Evolutionary conservation across 345 rosid genomes (phyloP), one percentile per base, ranked within the genome.

Genomic region (Chamaenerion angustifolium): DNA sequence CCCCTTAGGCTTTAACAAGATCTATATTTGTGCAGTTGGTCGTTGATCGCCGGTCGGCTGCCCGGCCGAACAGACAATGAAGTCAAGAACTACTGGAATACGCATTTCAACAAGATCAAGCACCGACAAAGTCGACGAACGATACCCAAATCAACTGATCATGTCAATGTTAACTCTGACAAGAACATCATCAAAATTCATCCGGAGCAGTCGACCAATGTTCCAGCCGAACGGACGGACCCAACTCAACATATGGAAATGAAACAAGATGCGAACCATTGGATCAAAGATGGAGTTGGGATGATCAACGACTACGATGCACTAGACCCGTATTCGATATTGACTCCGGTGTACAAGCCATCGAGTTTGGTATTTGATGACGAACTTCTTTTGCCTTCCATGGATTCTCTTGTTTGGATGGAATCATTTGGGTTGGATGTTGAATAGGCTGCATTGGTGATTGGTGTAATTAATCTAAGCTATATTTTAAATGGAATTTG

Each of bases 11-110:
- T n/a, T n/a, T n/a, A n/a, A n/a, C n/a, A n/a, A n/a, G n/a, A n/a
- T n/a, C n/a, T n/a, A n/a, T n/a, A n/a, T n/a, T 31, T 31, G 8
- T 43, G 48, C 25, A 85, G 95, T 52, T 86, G 88, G 95, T 78
- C 95, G 12, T 65, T 86, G 46, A 86, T 86, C 2, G 93, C 93
- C 0, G 88, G 95, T 37, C 75, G 93, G 13, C 82, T 83, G 56
- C 95, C 95, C 0, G 95, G 95, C 61, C 76, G 95, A 42, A 87
- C 93, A 7, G 95, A 87, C 50, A 87, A 87, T 23, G 95, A 87
- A 55, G 85, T 83, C 60, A 83, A 87, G 66, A 87, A 87, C 81
- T 83, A 83, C 57, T 87, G 93, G 95, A 83, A 87, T 74, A 83
- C 95, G 40, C 89, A 83, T 87, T 67, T 83, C 71, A 83, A 72